Evolutionary conservation across 1,284 basidiomycete species (phyloP).

Genomic region (Stereum hirsutum): DNA sequence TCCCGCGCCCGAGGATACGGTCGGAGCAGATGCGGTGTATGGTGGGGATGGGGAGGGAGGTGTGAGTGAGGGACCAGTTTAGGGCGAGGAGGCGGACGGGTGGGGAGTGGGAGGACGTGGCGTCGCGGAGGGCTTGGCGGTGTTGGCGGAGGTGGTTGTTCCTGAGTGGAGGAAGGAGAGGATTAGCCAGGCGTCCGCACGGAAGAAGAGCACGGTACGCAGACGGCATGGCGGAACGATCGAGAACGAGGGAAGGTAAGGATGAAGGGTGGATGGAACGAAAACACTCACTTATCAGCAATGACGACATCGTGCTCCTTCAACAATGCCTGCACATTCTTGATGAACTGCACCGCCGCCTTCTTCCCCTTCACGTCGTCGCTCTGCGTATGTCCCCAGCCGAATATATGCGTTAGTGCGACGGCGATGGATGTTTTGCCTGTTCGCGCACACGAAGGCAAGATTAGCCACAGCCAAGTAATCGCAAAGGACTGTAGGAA

Average conservation of each 20-base stretch:
- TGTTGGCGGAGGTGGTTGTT: slow-evolving; percentile 86
- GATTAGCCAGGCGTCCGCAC: neutral
- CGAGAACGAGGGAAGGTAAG: neutral
- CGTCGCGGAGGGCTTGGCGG: slow-evolving; percentile 57
- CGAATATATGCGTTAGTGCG: slow-evolving; percentile 73
- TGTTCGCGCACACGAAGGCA: too few species aligned
- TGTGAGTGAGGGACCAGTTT: slow-evolving; percentile 61
- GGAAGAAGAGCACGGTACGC: neutral
- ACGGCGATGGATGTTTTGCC: slow-evolving; percentile 87
- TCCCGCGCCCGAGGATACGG: slow-evolving; percentile 66
- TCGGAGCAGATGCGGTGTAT: slow-evolving; percentile 72
- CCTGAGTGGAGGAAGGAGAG: slow-evolving; percentile 27
- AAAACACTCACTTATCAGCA: slow-evolving; percentile 69
- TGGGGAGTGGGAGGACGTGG: slow-evolving; percentile 29
- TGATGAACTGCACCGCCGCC: slow-evolving; percentile 68
- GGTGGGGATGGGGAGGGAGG: slow-evolving; percentile 39
- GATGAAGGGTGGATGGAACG: slow-evolving; percentile 1
- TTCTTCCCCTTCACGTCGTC: slow-evolving; percentile 86
- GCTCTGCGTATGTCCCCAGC: slow-evolving; percentile 84
- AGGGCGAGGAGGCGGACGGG: slow-evolving; percentile 71
- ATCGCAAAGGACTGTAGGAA: neutral
- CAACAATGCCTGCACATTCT: slow-evolving; percentile 62
- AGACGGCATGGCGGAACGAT: neutral
- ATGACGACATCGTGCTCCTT: slow-evolving; percentile 69
- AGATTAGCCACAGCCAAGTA: slow-evolving; percentile 1